Evolutionary conservation across 768 basidiomycete genomes (phyloP).

Genomic region (Mycena rosella): DNA sequence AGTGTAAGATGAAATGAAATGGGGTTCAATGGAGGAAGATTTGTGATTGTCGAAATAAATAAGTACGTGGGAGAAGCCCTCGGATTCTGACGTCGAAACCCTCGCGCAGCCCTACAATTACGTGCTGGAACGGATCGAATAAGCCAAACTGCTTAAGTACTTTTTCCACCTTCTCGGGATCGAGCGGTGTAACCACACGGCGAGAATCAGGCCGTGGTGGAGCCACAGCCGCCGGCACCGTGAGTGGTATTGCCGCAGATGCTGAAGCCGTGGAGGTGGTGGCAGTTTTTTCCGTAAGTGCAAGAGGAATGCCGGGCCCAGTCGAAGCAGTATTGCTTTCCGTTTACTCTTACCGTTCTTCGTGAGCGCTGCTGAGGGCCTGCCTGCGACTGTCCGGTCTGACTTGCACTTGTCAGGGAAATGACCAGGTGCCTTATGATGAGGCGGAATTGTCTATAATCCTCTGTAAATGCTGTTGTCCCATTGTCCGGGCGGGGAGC

Average conservation of each 20-base stretch:
- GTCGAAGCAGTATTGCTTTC: too few relatives aligned
- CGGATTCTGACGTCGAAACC: conserved; percentile 54
- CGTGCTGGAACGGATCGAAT: conserved; percentile 41
- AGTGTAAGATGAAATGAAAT: conserved; percentile 52
- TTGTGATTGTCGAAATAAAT: conserved; percentile 51
- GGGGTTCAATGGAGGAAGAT: conserved; percentile 43
- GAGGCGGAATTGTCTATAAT: too few relatives aligned
- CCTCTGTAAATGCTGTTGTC: too few relatives aligned
- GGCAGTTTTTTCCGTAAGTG: conserved; percentile 28
- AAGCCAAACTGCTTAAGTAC: conserved; percentile 35
- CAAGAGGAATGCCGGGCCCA: too few relatives aligned
- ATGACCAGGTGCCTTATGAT: too few relatives aligned
- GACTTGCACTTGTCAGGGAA: too few relatives aligned
- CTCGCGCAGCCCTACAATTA: conserved; percentile 45
- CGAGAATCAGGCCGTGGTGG: conserved; percentile 44
- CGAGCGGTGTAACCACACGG: conserved; percentile 47
- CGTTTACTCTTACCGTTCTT: too few relatives aligned
- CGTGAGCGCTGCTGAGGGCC: too few relatives aligned
- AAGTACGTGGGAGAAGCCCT: conserved; percentile 26
- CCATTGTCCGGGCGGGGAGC: too few relatives aligned
- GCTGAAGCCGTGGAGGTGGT: conserved; percentile 45
- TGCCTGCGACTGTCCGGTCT: too few relatives aligned
- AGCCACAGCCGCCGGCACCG: conserved; percentile 45
- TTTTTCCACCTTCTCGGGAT: conserved; percentile 32
- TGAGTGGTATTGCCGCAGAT: conserved; percentile 45